phyloP scores from a whole-genome alignment of 1,139 yeast genomes.

The Arxiozyma heterogenica region DNA sequence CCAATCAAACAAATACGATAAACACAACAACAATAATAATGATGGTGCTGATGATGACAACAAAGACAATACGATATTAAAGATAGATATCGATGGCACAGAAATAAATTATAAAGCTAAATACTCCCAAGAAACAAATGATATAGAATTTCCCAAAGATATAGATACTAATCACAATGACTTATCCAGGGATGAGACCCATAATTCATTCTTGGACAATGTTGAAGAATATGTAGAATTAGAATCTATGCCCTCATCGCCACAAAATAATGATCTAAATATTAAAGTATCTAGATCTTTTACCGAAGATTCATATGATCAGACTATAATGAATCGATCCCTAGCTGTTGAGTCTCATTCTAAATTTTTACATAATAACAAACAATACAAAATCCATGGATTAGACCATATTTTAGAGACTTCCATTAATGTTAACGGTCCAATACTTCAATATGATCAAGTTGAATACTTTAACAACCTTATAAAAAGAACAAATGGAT shows the following conservation, averaged over 20 bases:
- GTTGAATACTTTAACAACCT: background rate
- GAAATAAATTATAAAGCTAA: conserved; percentile 14
- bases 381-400: background rate
- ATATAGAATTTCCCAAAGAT: conserved; percentile 2
- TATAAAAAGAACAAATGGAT: background rate
- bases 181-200: background rate
- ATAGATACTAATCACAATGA: background rate
- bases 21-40: no score
- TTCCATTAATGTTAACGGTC: background rate
- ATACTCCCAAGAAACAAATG: conserved; percentile 9
- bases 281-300: conserved; percentile 1
- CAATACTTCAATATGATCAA: background rate
- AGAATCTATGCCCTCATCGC: background rate
- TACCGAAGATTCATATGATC: conserved; percentile 1
- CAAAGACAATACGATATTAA: conserved; percentile 4
- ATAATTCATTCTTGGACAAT: background rate
- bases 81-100: conserved; percentile 20
- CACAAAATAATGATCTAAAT: conserved; percentile 1
- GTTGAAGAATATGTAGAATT: conserved; percentile 1
- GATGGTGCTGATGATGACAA: background rate
- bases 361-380: background rate
- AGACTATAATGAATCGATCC: conserved; percentile 2
- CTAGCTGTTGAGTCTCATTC: background rate
- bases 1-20: background rate
- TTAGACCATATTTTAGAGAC: background rate